phyloP scores from a whole-genome alignment of 2,329 filamentous ascomycete genomes.

The Ilyonectria robusta region DNA sequence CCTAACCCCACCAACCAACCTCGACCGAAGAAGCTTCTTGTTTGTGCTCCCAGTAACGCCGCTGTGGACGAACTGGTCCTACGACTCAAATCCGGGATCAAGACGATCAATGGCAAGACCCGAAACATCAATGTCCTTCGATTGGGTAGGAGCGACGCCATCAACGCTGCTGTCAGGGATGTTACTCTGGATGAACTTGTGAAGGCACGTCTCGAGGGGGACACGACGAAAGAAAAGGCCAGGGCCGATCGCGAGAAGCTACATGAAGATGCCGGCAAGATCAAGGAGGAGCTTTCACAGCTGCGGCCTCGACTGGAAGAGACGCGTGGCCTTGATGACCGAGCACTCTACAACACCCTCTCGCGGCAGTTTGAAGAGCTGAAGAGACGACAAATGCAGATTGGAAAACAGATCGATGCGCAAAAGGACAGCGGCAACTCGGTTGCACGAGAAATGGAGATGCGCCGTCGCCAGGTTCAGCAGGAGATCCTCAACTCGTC shows the following conservation, averaged over 20 bases:
- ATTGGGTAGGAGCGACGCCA: slow-evolving; percentile 90
- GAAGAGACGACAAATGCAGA: slow-evolving; percentile 79
- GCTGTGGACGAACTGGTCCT: slow-evolving; percentile 97
- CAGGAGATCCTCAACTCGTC: slow-evolving; percentile 92
- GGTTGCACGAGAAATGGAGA: slow-evolving; percentile 85
- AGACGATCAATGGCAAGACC: slow-evolving; percentile 78
- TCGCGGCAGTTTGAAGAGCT: slow-evolving; percentile 84
- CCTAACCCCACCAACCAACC: slow-evolving; percentile 45
- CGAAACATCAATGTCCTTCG: slow-evolving; percentile 90
- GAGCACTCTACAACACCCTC: slow-evolving; percentile 65
- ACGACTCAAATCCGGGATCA: slow-evolving; percentile 89
- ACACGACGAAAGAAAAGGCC: slow-evolving; percentile 70
- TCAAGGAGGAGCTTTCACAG: slow-evolving; percentile 82
- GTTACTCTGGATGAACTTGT: slow-evolving; percentile 96
- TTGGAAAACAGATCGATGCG: slow-evolving; percentile 88
- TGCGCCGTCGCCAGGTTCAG: slow-evolving; percentile 86
- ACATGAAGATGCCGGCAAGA: slow-evolving; percentile 74
- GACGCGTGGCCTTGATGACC: slow-evolving; percentile 69
- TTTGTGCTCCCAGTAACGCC: slow-evolving; percentile 98
- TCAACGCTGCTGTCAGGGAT: slow-evolving; percentile 89
- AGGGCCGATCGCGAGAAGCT: slow-evolving; percentile 71
- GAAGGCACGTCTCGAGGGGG: slow-evolving; percentile 76
- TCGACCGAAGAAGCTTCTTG: slow-evolving; percentile 84
- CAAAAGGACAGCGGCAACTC: slow-evolving; percentile 89
- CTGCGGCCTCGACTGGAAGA: slow-evolving; percentile 81